These are phyloP conservation scores for Tylopilus orsonianus DNA, from an alignment of 1,284 basidiomycete species.

Conservation along the genomic window DNA sequence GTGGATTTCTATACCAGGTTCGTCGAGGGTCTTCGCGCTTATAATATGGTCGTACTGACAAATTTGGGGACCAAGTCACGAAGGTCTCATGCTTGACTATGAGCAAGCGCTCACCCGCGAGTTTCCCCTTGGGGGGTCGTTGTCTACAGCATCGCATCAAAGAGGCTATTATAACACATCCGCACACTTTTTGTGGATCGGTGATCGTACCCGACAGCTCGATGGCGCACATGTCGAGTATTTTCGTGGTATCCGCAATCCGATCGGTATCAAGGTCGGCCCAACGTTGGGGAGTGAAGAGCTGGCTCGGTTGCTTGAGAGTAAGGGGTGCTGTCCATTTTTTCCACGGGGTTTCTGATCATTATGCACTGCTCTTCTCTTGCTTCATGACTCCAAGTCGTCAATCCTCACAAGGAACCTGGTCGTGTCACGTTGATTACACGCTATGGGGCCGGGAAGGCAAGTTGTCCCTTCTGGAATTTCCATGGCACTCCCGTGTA, in stretches of 20 bases:
- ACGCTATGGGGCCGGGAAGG: constrained; percentile 89
- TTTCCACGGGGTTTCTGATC: neutral
- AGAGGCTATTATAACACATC: constrained; percentile 80
- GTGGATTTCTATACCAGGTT: constrained; percentile 95
- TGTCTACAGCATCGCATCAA: constrained; percentile 13
- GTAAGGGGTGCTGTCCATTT: constrained; percentile 46
- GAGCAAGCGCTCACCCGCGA: constrained; percentile 89
- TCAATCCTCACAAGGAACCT: constrained; percentile 82
- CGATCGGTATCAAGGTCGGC: constrained; percentile 96
- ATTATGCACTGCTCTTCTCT: neutral
- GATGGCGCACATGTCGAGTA: constrained; percentile 95
- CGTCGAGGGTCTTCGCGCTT: constrained; percentile 12
- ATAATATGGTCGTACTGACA: neutral
- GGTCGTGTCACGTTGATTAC: constrained; percentile 92
- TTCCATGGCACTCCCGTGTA: neutral
- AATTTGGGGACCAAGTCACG: constrained; percentile 59
- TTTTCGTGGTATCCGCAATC: constrained; percentile 92
- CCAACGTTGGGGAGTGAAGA: constrained; percentile 84
- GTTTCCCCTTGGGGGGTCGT: constrained; percentile 35
- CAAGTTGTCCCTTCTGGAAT: constrained; percentile 26
- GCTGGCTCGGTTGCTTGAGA: constrained; percentile 76
- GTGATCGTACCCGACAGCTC: constrained; percentile 93
- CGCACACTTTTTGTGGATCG: constrained; percentile 96
- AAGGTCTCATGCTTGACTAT: constrained; percentile 91
- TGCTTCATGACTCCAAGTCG: constrained; percentile 48